Percentiles rank a stretch among this genome's conserved stretches.
Conservation (phyloP, 2,329 filamentous ascomycete species). For the Thermomyces lanuginosus region DNA sequence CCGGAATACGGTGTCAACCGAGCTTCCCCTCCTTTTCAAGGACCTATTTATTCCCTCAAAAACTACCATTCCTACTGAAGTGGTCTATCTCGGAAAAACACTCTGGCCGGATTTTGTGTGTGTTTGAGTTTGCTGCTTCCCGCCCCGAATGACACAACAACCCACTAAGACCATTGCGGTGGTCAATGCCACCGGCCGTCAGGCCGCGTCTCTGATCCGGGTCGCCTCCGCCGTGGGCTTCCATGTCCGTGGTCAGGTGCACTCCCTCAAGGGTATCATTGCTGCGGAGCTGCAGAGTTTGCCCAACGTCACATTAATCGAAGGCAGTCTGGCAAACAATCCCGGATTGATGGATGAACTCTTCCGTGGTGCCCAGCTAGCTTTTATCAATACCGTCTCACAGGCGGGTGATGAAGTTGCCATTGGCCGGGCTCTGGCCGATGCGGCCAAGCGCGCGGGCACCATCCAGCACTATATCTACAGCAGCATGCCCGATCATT, state of each 20-base stretch:
- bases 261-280: conserved; percentile 72
- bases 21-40: no score
- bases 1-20: no score
- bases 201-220: conserved; percentile 87
- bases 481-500: conserved; percentile 92
- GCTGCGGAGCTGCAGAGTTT: conserved; percentile 70
- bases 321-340: conserved; percentile 54
- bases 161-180: conserved; percentile 69
- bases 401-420: conserved; percentile 77
- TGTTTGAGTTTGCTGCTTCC: no score
- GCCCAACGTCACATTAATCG: conserved; percentile 60
- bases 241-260: conserved; percentile 78
- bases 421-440: conserved; percentile 74
- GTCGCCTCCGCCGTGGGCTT: conserved; percentile 89
- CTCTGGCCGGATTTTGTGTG: neutral
- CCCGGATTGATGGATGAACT: conserved; percentile 56
- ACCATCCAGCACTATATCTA: conserved; percentile 80
- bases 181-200: conserved; percentile 88
- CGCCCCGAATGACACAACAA: conserved; percentile 23
- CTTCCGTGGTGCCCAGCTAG: conserved; percentile 69
- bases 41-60: no score
- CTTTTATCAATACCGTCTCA: conserved; percentile 96
- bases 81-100: conserved; percentile 2
- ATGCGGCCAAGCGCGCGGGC: conserved; percentile 69
- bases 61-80: conserved; percentile 2